A percentile compares a stretch with the other conserved stretches of the same genome.
Conservation (phyloP, 2,329 filamentous ascomycete species). For the Aplosporella prunicola region DNA sequence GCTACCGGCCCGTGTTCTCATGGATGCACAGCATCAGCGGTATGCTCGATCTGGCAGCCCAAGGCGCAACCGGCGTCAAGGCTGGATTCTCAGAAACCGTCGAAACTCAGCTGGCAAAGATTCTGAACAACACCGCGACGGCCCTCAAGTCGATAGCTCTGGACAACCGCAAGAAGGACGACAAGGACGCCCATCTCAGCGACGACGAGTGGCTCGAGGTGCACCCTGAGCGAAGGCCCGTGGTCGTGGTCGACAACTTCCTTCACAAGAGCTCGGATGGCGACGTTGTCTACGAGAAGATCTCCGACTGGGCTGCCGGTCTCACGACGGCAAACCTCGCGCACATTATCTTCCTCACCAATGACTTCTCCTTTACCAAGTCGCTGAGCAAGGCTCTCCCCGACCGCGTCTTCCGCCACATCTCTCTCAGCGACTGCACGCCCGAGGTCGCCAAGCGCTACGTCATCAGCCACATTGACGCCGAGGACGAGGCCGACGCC, state of each 20-base stretch:
- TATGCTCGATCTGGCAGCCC: slow-evolving; percentile 82
- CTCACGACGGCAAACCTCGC: slow-evolving; percentile 81
- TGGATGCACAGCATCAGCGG: slow-evolving; percentile 95
- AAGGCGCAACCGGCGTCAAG: slow-evolving; percentile 89
- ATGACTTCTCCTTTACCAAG: slow-evolving; percentile 81
- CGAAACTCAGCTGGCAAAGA: slow-evolving; percentile 81
- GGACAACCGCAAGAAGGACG: slow-evolving; percentile 57
- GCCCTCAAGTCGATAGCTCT: slow-evolving; percentile 73
- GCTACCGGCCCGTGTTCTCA: slow-evolving; percentile 87
- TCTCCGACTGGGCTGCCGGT: slow-evolving; percentile 75
- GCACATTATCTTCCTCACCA: slow-evolving; percentile 90
- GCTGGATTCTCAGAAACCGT: slow-evolving; percentile 89
- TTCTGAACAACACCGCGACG: slow-evolving; percentile 70
- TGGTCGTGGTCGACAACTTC: slow-evolving; percentile 89
- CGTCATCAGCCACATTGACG: slow-evolving; percentile 71
- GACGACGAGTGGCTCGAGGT: slow-evolving; percentile 86
- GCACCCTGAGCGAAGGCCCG: slow-evolving; percentile 71
- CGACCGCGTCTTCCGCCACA: slow-evolving; percentile 79
- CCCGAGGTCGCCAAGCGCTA: slow-evolving; percentile 79
- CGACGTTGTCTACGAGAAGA: slow-evolving; percentile 41
- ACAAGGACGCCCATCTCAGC: slow-evolving; percentile 61
- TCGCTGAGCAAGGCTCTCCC: slow-evolving; percentile 78
- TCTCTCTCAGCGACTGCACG: slow-evolving; percentile 77
- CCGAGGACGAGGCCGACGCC: slow-evolving; percentile 32
- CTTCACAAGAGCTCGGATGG: slow-evolving; percentile 58